These are phyloP conservation scores for Remersonia thermophila DNA, from an alignment of 2,329 filamentous ascomycete genomes.

Conservation along the genomic window DNA sequence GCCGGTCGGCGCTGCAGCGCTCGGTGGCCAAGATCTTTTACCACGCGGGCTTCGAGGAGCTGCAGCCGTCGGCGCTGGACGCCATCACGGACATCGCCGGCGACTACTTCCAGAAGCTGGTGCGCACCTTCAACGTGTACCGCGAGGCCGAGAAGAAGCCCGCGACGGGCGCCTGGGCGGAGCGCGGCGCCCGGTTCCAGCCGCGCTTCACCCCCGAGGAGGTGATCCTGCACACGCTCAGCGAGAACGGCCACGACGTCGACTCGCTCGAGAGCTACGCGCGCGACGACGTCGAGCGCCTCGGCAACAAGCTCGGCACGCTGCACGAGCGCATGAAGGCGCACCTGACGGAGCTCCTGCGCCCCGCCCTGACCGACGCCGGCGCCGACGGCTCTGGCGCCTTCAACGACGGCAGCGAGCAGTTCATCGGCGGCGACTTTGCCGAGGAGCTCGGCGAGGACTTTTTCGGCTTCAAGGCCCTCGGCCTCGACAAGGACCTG, in stretches of 20 bases:
- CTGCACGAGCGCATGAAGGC: constrained; percentile 93
- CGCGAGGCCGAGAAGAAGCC: constrained; percentile 69
- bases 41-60: constrained; percentile 91
- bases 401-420: constrained; percentile 93
- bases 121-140: constrained; percentile 68
- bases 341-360: constrained; percentile 83
- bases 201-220: constrained; percentile 72
- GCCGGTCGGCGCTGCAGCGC: constrained; percentile 72
- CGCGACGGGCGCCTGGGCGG: constrained; percentile 28
- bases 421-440: constrained; percentile 93
- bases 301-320: constrained; percentile 63
- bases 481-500: constrained; percentile 85
- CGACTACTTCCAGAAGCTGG: constrained; percentile 80
- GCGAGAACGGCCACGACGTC: constrained; percentile 72
- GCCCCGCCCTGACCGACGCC: constrained; percentile 72
- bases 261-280: constrained; percentile 75
- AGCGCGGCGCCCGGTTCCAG: constrained; percentile 36
- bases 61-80: constrained; percentile 88
- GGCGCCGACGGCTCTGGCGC: constrained; percentile 76
- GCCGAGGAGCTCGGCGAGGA: constrained; percentile 96
- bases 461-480: constrained; percentile 95
- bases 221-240: constrained; percentile 71
- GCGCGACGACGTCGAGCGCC: constrained; percentile 83
- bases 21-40: constrained; percentile 93
- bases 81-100: constrained; percentile 78